phyloP scores from a whole-genome alignment of 495 filamentous ascomycete species.

The Trichoderma asperelloides region DNA sequence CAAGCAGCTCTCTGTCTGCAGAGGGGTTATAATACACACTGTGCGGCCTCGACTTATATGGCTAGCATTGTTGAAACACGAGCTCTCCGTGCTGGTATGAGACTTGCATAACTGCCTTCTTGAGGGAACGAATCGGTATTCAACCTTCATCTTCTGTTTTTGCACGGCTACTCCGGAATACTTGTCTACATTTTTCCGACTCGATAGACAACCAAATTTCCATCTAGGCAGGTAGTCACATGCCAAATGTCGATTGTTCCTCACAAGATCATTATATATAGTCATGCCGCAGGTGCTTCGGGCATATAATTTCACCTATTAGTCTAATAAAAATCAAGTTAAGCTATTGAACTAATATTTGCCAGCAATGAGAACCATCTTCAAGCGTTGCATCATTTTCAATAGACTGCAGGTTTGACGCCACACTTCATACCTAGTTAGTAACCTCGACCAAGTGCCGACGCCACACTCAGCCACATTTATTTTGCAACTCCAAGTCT shows the following conservation, averaged over 20 bases:
- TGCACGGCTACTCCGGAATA: too few relatives aligned
- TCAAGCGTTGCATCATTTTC: too few relatives aligned
- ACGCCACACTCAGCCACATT: slow-evolving; percentile 2
- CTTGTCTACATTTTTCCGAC: neutral
- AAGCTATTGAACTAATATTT: too few relatives aligned
- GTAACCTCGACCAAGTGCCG: neutral
- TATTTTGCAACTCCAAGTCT: slow-evolving; percentile 1
- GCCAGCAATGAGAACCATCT: too few relatives aligned
- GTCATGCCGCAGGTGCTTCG: neutral
- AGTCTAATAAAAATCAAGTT: too few relatives aligned
- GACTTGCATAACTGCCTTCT: too few relatives aligned
- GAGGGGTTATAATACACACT: too few relatives aligned
- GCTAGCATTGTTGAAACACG: too few relatives aligned
- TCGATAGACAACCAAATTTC: neutral
- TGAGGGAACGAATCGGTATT: too few relatives aligned
- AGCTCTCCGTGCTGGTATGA: too few relatives aligned
- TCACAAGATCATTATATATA: neutral
- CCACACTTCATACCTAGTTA: neutral
- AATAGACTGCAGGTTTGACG: neutral
- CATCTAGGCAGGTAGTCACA: neutral
- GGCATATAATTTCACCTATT: neutral
- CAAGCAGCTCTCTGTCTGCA: neutral
- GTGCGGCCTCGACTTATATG: too few relatives aligned
- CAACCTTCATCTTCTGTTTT: too few relatives aligned
- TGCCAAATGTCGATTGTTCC: neutral